Base-by-base conservation (phyloP, 441 rosid species). In the Hura crepitans region DNA sequence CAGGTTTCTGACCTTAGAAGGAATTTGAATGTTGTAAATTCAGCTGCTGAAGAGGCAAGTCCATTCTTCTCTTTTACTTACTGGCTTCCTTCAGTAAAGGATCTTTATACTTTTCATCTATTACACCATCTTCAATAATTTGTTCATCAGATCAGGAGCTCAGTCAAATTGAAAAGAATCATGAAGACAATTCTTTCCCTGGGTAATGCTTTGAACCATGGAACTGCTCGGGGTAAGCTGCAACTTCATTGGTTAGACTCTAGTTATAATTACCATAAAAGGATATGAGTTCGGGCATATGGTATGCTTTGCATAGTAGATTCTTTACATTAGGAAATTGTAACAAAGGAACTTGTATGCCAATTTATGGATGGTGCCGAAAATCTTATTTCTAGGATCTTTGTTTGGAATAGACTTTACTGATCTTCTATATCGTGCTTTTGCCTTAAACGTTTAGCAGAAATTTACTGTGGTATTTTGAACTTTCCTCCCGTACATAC, bases 151-250 rank as follows among this genome's bases (percentile, higher is more conserved):
- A 82, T 89, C 72, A 86, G 89, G 78, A 79, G 82, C 73, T 94
- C 97, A 5, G 79, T 57, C 70, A 94, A 90, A 81, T 78, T 94
- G 81, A 94, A 82, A 84, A 82, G 92, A 82, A 85, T 91, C 67
- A 86, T 94, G 97, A 96, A 91, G 78, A 85, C 91, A 62, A 87
- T 94, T 80, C 98, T 94, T 73, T 88, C 92, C 68, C 75, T 94
- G 75, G 98, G 97, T 54, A 94, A 91, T 80, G 96, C 97, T 46
- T 82, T 92, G 83, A 92, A 92, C 85, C 93, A 87, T 28, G 98
- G 98, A 78, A 91, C 97, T 77, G 96, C 98, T 63, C 85, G 98
- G 85, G 98, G 98, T 93, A 81, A 85, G 89, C 69, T 55, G 74
- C 70, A 69, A 60, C 22, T 55, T 59, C 39, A 11, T 69, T 58